Base-by-base conservation (phyloP, 306 rosid species). In the Lotus japonicus region DNA sequence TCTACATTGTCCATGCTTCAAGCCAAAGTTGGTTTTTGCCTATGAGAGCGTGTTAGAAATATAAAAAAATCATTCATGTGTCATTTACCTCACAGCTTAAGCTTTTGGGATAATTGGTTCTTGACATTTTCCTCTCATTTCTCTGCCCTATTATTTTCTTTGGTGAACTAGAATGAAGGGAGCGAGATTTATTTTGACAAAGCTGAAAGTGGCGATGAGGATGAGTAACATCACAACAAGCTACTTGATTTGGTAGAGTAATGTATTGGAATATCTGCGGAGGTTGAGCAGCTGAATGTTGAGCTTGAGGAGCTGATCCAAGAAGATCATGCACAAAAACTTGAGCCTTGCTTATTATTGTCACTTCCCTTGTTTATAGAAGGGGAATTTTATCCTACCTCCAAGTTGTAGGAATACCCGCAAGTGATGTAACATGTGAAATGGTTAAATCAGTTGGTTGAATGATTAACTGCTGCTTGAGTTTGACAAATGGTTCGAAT, bases 111-210 rank as follows among this genome's bases (percentile, higher is more conserved):
- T n/a, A n/a, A n/a, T n/a, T n/a, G n/a, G n/a, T n/a, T n/a, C n/a
- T n/a, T n/a, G n/a, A n/a, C n/a, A n/a, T n/a, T n/a, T n/a, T n/a
- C n/a, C 3, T 57, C 26, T 54, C n/a, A 19, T 17, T 49, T 58
- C 23, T 43, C 35, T 13, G 26, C 68, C 45, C 4, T 26, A 26
- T 26, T 21, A 21, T 55, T 77, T 66, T 42, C 21, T 48, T 78
- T 58, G 71, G 68, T 62, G 66, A 73, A 50, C 80, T 53, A 82
- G 88, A 81, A 80, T 45, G 85, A 78, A 64, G 70, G 62, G 31
- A 74, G 80, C 46, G 79, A 75, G 66, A 70, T 72, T 43, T 62
- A 73, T 80, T 78, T 73, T 64, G 68, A 65, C 49, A 18, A 68
- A 56, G 70, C 73, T 43, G 80, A 80, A 69, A 42, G 42, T 53